phyloP scores from a whole-genome alignment of 73 alveolate genomes.

The Halteria grandinella region DNA sequence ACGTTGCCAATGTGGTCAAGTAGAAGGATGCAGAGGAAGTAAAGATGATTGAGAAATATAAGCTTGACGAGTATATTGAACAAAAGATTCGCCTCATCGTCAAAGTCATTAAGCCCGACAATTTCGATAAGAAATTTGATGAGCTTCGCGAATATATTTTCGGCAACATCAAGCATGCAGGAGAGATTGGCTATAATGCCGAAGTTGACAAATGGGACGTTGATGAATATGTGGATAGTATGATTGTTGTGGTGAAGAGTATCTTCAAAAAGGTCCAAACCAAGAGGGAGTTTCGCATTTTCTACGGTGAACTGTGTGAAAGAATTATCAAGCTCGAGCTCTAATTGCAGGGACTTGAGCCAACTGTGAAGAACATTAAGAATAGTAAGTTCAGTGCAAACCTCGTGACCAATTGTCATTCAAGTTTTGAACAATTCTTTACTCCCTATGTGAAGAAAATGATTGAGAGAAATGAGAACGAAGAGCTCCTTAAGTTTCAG shows the following conservation, averaged over 20 bases:
- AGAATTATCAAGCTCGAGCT: conserved; percentile 25
- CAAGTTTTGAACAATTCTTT: not conserved
- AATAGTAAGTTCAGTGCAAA: too few relatives aligned
- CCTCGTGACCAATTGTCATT: too few relatives aligned
- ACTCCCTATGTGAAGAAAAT: not conserved
- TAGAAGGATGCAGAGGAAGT: not conserved
- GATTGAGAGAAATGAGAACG: conserved; percentile 7
- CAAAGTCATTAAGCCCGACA: conserved; percentile 40
- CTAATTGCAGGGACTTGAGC: not conserved
- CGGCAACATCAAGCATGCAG: conserved; percentile 5
- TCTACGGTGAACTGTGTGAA: conserved; percentile 54
- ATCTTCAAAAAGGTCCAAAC: conserved; percentile 36
- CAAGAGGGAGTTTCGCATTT: conserved; percentile 6
- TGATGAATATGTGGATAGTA: conserved; percentile 1
- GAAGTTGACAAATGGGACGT: not conserved
- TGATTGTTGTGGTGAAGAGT: conserved; percentile 22
- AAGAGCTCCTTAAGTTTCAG: not conserved
- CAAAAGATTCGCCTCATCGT: not conserved
- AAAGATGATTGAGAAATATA: not conserved
- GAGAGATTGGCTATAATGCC: not conserved
- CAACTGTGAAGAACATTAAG: not conserved
- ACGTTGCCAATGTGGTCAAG: too few relatives aligned
- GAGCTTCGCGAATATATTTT: not conserved
- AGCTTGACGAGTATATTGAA: not conserved
- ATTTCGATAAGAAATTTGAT: conserved; percentile 41